Evolutionary conservation across 352 stramenopile species (phyloP).

Genomic region (Phytophthora fragariae): DNA sequence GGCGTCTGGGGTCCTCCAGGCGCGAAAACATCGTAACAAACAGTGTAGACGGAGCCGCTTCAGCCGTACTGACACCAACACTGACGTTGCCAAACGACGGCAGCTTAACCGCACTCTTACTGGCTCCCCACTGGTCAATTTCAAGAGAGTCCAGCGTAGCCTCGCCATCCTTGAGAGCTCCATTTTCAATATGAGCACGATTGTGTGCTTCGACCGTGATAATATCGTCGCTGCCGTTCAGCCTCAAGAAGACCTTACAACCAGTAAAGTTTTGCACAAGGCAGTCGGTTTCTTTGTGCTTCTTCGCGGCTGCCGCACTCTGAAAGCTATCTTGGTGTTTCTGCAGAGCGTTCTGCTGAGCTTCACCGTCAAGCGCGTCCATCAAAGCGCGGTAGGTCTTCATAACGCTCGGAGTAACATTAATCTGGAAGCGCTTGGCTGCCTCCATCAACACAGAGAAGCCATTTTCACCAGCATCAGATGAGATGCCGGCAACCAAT

Average conservation of each 20-base stretch:
- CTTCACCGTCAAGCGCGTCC: slow-evolving; percentile 76
- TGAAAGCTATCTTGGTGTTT: slow-evolving; percentile 75
- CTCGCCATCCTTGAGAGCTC: slow-evolving; percentile 47
- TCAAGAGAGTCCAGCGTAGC: slow-evolving; percentile 55
- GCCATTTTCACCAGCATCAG: slow-evolving; percentile 64
- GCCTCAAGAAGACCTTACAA: slow-evolving; percentile 56
- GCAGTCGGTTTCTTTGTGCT: slow-evolving; percentile 54
- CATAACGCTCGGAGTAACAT: slow-evolving; percentile 73
- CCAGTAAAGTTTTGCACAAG: slow-evolving; percentile 81
- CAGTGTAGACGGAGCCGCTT: slow-evolving; percentile 49
- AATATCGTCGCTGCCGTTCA: slow-evolving; percentile 56
- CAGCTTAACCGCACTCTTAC: slow-evolving; percentile 45
- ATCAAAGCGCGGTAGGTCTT: slow-evolving; percentile 83
- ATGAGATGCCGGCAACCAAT: slow-evolving; percentile 60
- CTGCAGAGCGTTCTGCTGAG: slow-evolving; percentile 61
- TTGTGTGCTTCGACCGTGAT: slow-evolving; percentile 59
- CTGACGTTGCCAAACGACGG: slow-evolving; percentile 72
- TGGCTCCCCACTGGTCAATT: slow-evolving; percentile 70
- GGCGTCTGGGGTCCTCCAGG: slow-evolving; percentile 69
- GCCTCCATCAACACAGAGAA: slow-evolving; percentile 70
- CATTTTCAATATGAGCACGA: slow-evolving; percentile 54
- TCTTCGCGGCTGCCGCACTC: slow-evolving; percentile 44
- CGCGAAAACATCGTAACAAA: slow-evolving; percentile 77
- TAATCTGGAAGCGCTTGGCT: slow-evolving; percentile 79
- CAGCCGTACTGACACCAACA: slow-evolving; percentile 54